Percentiles rank a stretch among this genome's conserved stretches.
Conservation (phyloP, 495 filamentous ascomycete species). For the Lasiosphaeria miniovina region DNA sequence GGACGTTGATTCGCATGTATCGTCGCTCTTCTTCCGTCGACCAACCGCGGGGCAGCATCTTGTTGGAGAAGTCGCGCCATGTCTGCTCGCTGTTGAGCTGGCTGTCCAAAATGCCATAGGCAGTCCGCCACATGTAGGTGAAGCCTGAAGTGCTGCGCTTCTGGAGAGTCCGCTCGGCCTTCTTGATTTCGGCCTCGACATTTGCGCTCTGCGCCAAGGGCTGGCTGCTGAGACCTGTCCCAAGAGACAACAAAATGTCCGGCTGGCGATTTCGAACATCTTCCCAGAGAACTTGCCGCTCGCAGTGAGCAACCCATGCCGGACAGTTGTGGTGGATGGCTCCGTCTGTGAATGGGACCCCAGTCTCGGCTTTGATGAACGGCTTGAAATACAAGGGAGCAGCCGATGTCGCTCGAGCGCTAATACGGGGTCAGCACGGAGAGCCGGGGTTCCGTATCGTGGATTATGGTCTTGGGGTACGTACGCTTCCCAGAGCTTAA, state of each 20-base stretch:
- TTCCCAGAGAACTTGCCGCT: constrained; percentile 48
- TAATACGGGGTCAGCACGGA: neutral
- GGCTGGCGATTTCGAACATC: constrained; percentile 35
- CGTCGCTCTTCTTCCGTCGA: constrained; percentile 15
- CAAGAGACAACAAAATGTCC: constrained; percentile 51
- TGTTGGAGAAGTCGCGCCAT: constrained; percentile 31
- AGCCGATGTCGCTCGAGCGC: constrained; percentile 48
- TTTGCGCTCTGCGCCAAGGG: constrained; percentile 13
- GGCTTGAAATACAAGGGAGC: constrained; percentile 48
- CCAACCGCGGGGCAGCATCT: constrained; percentile 3
- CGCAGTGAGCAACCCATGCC: constrained; percentile 41
- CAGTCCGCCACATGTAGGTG: constrained; percentile 12
- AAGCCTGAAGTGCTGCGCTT: constrained; percentile 17
- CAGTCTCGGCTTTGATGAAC: constrained; percentile 38
- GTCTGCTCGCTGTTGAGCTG: constrained; percentile 28
- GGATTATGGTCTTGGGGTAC: neutral
- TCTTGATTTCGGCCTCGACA: constrained; percentile 23
- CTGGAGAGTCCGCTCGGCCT: constrained; percentile 27
- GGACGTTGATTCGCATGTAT: constrained; percentile 33
- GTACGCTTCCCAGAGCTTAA: constrained; percentile 52
- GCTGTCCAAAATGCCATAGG: constrained; percentile 13
- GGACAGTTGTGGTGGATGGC: constrained; percentile 49
- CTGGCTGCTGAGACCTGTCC: constrained; percentile 21
- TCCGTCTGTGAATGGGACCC: constrained; percentile 42
- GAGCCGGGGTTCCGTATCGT: neutral